These are phyloP conservation scores for Rhytidhysteron rufulum DNA, from an alignment of 2,329 filamentous ascomycete genomes.

Conservation along the genomic window DNA sequence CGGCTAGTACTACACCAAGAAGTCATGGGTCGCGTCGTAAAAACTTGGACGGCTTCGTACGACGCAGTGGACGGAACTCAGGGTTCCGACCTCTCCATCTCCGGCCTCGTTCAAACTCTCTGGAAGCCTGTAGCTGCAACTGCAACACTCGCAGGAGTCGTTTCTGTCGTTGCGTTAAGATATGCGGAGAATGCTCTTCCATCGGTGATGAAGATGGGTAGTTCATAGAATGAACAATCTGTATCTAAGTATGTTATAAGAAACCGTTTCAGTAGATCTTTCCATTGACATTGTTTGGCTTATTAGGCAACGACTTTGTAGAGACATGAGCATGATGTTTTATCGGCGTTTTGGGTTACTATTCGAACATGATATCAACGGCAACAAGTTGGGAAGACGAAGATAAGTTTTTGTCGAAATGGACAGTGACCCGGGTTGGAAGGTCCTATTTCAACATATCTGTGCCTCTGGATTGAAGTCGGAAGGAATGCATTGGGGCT, in stretches of 20 bases:
- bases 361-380: background rate
- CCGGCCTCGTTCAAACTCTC: background rate
- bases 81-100: background rate
- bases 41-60: background rate
- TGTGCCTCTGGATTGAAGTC: background rate
- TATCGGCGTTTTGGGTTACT: background rate
- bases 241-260: too few relatives aligned
- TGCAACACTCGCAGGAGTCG: background rate
- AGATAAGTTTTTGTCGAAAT: too few relatives aligned
- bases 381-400: too few relatives aligned
- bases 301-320: background rate
- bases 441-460: background rate
- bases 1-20: too few relatives aligned
- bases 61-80: background rate
- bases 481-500: background rate
- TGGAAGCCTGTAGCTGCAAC: background rate
- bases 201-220: too few relatives aligned
- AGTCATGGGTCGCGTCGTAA: background rate
- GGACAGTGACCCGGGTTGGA: background rate
- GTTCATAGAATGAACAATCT: too few relatives aligned
- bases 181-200: background rate
- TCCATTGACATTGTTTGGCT: background rate
- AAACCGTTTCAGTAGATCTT: background rate
- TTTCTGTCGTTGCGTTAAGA: background rate
- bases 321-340: background rate